Conservation (phyloP, 2,329 filamentous ascomycete species). For the Aspergillus ochraceoroseus region DNA sequence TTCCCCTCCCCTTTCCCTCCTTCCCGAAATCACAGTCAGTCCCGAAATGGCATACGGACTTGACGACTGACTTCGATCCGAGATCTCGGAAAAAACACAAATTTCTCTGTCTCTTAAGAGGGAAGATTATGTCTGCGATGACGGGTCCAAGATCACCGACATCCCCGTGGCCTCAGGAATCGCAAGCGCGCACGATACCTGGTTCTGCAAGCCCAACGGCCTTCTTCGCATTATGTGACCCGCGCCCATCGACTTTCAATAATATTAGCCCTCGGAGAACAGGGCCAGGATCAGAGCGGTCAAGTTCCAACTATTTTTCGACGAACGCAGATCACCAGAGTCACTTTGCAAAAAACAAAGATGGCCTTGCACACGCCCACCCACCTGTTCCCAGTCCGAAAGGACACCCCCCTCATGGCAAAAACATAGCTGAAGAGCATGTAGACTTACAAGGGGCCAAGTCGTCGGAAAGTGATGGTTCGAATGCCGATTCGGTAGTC, state of each 20-base stretch:
- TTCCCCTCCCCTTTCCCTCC: too few relatives aligned
- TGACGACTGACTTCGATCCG: slow-evolving; percentile 5
- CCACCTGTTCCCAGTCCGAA: slow-evolving; percentile 55
- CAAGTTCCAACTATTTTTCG: slow-evolving; percentile 84
- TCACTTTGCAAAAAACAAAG: slow-evolving; percentile 68
- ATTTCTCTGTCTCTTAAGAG: slow-evolving; percentile 2
- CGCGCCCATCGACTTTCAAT: slow-evolving; percentile 22
- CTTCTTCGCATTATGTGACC: slow-evolving; percentile 23
- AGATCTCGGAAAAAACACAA: slow-evolving; percentile 10
- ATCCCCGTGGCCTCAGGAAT: slow-evolving; percentile 31
- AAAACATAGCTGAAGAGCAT: slow-evolving; percentile 79
- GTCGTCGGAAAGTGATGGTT: slow-evolving; percentile 20
- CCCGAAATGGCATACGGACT: too few relatives aligned
- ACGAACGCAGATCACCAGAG: slow-evolving; percentile 59
- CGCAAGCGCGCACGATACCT: slow-evolving; percentile 22
- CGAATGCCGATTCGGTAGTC: slow-evolving; percentile 19
- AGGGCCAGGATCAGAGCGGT: slow-evolving; percentile 21
- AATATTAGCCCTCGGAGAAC: slow-evolving; percentile 18
- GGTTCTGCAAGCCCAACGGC: slow-evolving; percentile 18
- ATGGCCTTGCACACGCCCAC: slow-evolving; percentile 63
- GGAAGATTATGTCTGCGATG: slow-evolving; percentile 28
- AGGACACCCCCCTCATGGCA: slow-evolving; percentile 45
- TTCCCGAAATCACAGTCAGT: too few relatives aligned
- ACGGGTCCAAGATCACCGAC: slow-evolving; percentile 34
- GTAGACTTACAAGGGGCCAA: too few relatives aligned